A percentile compares a stretch with the other conserved stretches of the same genome.
These are phyloP conservation scores for Sonneratia caseolaris DNA, from an alignment of 345 rosid genomes.

Conservation along the genomic window DNA sequence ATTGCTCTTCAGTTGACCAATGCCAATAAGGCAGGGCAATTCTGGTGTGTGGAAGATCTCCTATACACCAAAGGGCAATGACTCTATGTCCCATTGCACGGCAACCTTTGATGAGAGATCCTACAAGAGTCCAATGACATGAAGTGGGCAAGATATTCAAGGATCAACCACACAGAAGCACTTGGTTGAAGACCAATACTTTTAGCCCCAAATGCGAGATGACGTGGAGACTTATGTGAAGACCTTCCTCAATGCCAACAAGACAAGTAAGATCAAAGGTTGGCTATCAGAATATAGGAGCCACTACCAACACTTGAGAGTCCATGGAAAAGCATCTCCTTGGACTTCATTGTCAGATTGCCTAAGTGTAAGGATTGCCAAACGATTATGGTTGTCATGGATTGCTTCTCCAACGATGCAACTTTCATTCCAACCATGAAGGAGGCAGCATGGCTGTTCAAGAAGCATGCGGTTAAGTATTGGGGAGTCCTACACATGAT, in stretches of 20 bases:
- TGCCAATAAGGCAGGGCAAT: background rate
- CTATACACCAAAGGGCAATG: background rate
- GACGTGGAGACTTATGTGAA: background rate
- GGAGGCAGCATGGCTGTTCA: background rate
- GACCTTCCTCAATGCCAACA: constrained; percentile 8
- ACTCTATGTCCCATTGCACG: background rate
- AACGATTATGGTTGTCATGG: no score
- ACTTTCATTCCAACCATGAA: no score
- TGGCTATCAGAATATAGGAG: background rate
- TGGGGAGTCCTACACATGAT: background rate
- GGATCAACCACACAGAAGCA: background rate
- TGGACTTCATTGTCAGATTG: background rate
- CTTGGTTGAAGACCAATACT: background rate
- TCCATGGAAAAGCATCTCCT: background rate
- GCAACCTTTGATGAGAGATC: background rate
- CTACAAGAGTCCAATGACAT: background rate
- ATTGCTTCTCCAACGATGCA: no score
- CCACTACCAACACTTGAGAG: background rate
- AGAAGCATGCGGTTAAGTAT: background rate
- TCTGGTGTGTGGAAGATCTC: background rate
- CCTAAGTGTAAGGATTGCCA: background rate
- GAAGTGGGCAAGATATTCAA: background rate
- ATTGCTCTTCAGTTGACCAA: no score
- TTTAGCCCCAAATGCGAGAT: background rate
- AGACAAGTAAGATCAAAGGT: background rate